phyloP scores from a whole-genome alignment of 192 early-diverging fungal species.

The Chytriomyces hyalinus region DNA sequence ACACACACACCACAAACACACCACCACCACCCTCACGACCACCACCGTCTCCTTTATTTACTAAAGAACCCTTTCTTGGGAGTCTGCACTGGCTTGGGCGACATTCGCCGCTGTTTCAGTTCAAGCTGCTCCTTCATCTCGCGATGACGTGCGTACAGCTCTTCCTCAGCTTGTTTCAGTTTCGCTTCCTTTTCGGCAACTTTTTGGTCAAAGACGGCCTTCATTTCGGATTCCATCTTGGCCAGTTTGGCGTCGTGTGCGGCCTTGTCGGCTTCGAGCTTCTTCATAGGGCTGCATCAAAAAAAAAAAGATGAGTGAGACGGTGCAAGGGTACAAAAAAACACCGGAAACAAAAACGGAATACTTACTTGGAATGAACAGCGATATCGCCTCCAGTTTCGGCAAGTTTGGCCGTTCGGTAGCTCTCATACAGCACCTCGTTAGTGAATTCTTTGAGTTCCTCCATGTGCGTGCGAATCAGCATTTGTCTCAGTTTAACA shows the following conservation, averaged over 20 bases:
- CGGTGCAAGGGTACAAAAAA: neutral
- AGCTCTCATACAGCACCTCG: conserved; percentile 68
- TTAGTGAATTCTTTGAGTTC: conserved; percentile 69
- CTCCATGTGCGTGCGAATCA: conserved; percentile 81
- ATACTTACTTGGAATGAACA: conserved; percentile 31
- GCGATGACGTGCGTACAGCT: conserved; percentile 93
- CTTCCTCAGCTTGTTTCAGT: conserved; percentile 96
- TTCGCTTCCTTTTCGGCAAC: conserved; percentile 98
- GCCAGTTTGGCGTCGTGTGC: conserved; percentile 93
- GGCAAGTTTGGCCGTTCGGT: conserved; percentile 58
- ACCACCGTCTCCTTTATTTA: conserved; percentile 1
- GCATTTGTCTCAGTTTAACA: conserved; percentile 63
- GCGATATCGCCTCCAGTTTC: conserved; percentile 45
- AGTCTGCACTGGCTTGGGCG: conserved; percentile 4
- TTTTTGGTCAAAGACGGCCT: conserved; percentile 97
- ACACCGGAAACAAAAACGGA: neutral
- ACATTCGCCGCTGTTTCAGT: conserved; percentile 8
- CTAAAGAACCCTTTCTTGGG: conserved; percentile 22
- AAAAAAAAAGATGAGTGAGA: neutral
- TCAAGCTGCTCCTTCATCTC: conserved; percentile 98
- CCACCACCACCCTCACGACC: no score
- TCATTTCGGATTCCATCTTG: conserved; percentile 99
- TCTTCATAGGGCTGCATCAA: conserved; percentile 47
- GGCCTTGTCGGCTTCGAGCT: conserved; percentile 90
- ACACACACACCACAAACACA: neutral